phyloP scores from a whole-genome alignment of 495 filamentous ascomycete genomes.

The Xylaria curta region DNA sequence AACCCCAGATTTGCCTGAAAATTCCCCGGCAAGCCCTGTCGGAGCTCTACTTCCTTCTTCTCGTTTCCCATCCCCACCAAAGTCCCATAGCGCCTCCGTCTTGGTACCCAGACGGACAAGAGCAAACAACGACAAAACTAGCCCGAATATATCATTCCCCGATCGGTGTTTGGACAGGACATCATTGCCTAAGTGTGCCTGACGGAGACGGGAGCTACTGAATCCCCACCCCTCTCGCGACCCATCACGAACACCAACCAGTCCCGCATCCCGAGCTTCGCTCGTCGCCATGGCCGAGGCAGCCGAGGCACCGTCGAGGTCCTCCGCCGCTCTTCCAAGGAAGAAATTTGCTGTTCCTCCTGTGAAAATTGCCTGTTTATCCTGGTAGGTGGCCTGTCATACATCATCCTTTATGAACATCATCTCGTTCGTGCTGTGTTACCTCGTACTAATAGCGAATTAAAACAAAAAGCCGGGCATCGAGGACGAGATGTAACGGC shows the following conservation, averaged over 20 bases:
- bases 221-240: slow-evolving; percentile 26
- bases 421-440: slow-evolving; percentile 24
- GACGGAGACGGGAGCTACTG: slow-evolving; percentile 25
- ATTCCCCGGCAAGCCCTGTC: slow-evolving; percentile 12
- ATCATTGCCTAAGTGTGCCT: slow-evolving; percentile 17
- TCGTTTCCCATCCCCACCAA: slow-evolving; percentile 23
- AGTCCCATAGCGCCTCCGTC: slow-evolving; percentile 20
- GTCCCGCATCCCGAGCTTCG: slow-evolving; percentile 19
- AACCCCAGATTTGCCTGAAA: slow-evolving; percentile 20
- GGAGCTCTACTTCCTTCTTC: slow-evolving; percentile 7
- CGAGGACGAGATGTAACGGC: slow-evolving; percentile 64
- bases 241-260: slow-evolving; percentile 13
- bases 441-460: slow-evolving; percentile 28
- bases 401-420: slow-evolving; percentile 14
- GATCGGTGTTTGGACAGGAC: background rate
- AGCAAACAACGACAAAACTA: background rate
- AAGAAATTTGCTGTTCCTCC: slow-evolving; percentile 58
- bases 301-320: slow-evolving; percentile 28
- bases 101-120: background rate
- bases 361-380: slow-evolving; percentile 68
- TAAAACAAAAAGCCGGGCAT: slow-evolving; percentile 56
- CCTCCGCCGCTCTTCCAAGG: slow-evolving; percentile 31
- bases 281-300: slow-evolving; percentile 21
- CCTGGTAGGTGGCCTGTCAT: slow-evolving; percentile 56
- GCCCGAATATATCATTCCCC: background rate